A percentile compares a stretch with the other conserved stretches of the same genome.
Evolutionary conservation across 306 rosid genomes (phyloP).

Genomic region (Trifolium dubium): DNA sequence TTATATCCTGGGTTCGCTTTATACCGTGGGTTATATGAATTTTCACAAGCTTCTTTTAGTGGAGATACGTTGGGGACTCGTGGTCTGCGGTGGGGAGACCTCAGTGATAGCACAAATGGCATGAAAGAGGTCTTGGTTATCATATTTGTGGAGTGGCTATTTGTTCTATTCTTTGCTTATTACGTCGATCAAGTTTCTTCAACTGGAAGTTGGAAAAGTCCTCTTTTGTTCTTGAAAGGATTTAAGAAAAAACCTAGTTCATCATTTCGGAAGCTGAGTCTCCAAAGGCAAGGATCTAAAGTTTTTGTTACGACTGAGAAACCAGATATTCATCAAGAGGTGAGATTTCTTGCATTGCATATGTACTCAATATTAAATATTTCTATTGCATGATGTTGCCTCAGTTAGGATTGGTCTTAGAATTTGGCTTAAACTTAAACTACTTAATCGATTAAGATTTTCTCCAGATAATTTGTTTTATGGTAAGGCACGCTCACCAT

Average conservation of each 20-base stretch:
- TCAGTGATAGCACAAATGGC: slow-evolving; percentile 66
- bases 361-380: not conserved
- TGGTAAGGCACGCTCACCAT: too few relatives aligned
- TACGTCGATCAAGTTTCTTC: slow-evolving; percentile 67
- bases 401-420: not conserved
- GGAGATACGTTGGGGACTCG: slow-evolving; percentile 59
- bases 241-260: slow-evolving; percentile 55
- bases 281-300: slow-evolving; percentile 64
- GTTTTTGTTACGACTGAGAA: slow-evolving; percentile 76
- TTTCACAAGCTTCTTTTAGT: slow-evolving; percentile 58
- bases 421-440: too few relatives aligned
- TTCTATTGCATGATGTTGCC: not conserved
- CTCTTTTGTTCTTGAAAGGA: slow-evolving; percentile 58
- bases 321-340: slow-evolving; percentile 85
- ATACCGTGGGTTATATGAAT: slow-evolving; percentile 81
- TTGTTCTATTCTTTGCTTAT: slow-evolving; percentile 64
- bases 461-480: too few relatives aligned
- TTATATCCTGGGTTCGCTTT: slow-evolving; percentile 81
- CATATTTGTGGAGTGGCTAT: slow-evolving; percentile 74
- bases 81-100: slow-evolving; percentile 83
- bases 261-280: slow-evolving; percentile 61
- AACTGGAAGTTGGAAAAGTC: slow-evolving; percentile 69
- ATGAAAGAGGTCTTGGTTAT: slow-evolving; percentile 71
- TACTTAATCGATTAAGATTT: too few relatives aligned
- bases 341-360: slow-evolving; percentile 41